A percentile compares a stretch with the other conserved stretches of the same genome.
Evolutionary conservation across 371 early-diverging fungal genomes (phyloP).

Genomic region (Mucor irregularis): DNA sequence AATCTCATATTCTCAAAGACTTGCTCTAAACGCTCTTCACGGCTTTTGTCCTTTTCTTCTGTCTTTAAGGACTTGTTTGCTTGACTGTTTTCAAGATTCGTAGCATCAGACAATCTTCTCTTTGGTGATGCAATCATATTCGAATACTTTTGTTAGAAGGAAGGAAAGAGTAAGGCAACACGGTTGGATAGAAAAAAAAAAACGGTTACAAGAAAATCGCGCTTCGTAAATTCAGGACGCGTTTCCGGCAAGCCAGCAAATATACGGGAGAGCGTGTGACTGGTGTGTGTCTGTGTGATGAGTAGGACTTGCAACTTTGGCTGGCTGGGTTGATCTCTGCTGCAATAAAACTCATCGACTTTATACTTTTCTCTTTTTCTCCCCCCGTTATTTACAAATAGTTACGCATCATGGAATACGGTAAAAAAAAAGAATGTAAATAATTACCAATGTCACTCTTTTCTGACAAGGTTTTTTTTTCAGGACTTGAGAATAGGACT

Average conservation of each 20-base stretch:
- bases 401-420: slow-evolving; percentile 19
- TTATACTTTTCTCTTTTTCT: neutral
- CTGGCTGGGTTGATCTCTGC: neutral
- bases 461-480: no score
- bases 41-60: slow-evolving; percentile 14
- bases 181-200: neutral
- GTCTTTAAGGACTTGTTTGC: neutral
- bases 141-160: neutral
- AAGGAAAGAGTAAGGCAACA: neutral
- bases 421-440: slow-evolving; percentile 7
- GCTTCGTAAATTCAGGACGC: no score
- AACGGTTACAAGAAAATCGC: neutral
- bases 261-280: no score
- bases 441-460: no score
- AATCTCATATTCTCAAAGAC: slow-evolving; percentile 75
- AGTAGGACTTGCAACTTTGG: no score
- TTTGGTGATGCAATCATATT: neutral
- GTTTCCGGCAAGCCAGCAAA: no score
- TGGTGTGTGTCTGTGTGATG: no score
- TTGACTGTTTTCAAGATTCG: neutral
- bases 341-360: no score
- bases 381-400: neutral
- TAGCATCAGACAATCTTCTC: neutral
- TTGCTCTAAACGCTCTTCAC: slow-evolving; percentile 12
- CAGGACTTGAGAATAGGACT: slow-evolving; percentile 19